Evolutionary conservation across 2,329 filamentous ascomycete genomes (phyloP).

Genomic region (Alternaria rosae): DNA sequence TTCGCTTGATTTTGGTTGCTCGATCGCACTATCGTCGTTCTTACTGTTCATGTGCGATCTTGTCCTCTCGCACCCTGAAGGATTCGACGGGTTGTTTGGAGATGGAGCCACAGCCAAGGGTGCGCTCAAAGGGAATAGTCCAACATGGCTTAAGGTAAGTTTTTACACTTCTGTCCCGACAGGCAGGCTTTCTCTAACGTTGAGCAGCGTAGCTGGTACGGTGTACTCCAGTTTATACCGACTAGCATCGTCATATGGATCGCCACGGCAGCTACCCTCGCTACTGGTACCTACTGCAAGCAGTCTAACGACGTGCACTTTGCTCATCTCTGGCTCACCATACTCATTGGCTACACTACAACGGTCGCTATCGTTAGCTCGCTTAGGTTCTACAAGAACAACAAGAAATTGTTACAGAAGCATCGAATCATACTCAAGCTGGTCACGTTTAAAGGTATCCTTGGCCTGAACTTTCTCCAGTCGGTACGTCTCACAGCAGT

Average conservation of each 20-base stretch:
- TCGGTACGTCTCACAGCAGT: conserved; percentile 27
- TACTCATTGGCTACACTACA: conserved; percentile 30
- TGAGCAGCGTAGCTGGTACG: conserved; percentile 39
- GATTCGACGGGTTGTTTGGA: conserved; percentile 42
- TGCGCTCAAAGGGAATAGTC: conserved; percentile 21
- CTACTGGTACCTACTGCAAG: conserved; percentile 37
- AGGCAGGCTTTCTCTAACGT: neutral
- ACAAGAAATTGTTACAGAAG: conserved; percentile 28
- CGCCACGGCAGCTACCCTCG: conserved; percentile 31
- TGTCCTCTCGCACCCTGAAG: conserved; percentile 32
- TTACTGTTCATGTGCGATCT: conserved; percentile 44
- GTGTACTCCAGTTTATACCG: conserved; percentile 43
- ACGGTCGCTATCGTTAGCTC: conserved; percentile 29
- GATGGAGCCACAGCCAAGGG: conserved; percentile 22
- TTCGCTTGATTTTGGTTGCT: conserved; percentile 38
- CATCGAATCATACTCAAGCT: conserved; percentile 42
- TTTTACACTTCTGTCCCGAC: neutral
- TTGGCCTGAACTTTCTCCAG: conserved; percentile 39
- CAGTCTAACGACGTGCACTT: conserved; percentile 39
- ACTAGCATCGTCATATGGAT: conserved; percentile 39
- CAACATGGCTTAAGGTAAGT: conserved; percentile 36
- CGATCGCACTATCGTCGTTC: conserved; percentile 40
- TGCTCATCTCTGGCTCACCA: conserved; percentile 41
- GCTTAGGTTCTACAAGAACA: conserved; percentile 34
- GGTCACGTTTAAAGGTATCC: conserved; percentile 43